Percentiles rank a stretch among this genome's conserved stretches.
These are phyloP conservation scores for Paecilomyces sp. DNA, from an alignment of 2,329 filamentous ascomycete species.

Conservation along the genomic window DNA sequence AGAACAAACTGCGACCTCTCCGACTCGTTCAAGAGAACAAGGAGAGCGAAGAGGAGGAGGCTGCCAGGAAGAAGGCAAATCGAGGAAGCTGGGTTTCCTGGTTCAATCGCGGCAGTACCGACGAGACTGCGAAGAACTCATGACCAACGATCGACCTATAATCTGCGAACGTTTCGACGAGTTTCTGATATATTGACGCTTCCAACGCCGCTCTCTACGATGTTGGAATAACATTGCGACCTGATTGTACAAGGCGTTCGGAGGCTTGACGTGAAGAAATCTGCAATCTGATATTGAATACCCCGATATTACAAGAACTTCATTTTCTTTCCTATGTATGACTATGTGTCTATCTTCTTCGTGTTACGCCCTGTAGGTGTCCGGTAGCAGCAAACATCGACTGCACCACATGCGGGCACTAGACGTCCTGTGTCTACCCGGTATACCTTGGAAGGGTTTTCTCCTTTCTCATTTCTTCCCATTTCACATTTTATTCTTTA, in stretches of 20 bases:
- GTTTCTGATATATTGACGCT: conserved; percentile 14
- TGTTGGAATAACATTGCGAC: neutral
- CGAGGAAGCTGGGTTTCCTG: conserved; percentile 41
- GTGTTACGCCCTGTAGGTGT: neutral
- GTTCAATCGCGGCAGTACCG: conserved; percentile 33
- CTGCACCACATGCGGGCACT: neutral
- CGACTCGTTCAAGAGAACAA: conserved; percentile 76
- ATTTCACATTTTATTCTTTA: neutral
- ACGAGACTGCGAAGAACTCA: conserved; percentile 11
- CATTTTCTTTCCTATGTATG: neutral
- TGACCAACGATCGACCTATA: neutral
- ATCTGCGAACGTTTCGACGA: conserved; percentile 8
- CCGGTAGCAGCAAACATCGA: neutral
- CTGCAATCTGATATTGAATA: neutral
- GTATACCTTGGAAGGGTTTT: neutral
- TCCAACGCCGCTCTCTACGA: neutral
- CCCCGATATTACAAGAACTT: neutral
- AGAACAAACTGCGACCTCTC: conserved; percentile 74
- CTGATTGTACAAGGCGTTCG: conserved; percentile 1
- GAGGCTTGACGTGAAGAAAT: neutral
- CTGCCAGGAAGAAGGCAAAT: conserved; percentile 39
- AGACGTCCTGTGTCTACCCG: neutral
- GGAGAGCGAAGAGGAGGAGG: conserved; percentile 36
- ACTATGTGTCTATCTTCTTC: neutral
- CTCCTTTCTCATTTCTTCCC: neutral